These are phyloP conservation scores for Paecilomyces dactylethromorphus DNA, from an alignment of 2,329 filamentous ascomycete species.

Conservation along the genomic window DNA sequence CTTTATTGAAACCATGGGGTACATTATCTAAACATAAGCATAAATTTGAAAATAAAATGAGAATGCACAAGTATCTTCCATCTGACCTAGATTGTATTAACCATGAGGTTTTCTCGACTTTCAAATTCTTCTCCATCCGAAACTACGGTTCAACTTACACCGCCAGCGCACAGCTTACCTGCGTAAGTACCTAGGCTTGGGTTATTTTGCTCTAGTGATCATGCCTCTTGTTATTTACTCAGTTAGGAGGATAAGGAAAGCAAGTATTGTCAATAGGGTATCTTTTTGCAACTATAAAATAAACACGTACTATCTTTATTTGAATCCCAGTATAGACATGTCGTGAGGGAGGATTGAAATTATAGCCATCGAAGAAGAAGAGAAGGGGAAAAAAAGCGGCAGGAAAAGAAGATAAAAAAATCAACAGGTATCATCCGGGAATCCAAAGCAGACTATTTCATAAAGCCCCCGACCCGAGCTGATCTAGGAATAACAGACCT, in stretches of 20 bases:
- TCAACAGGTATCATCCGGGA: conserved; percentile 4
- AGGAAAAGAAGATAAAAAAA: neutral
- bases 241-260: neutral
- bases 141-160: no score
- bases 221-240: no score
- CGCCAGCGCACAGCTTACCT: no score
- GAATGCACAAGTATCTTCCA: no score
- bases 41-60: no score
- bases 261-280: neutral
- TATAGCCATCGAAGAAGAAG: neutral
- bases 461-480: neutral
- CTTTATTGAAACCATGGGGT: no score
- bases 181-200: no score
- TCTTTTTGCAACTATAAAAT: neutral
- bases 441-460: neutral
- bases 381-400: neutral
- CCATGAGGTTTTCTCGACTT: no score
- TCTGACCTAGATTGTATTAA: no score
- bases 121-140: no score
- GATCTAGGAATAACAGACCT: neutral
- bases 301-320: neutral
- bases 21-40: no score
- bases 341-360: neutral
- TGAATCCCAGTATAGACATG: neutral
- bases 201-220: neutral